These are phyloP conservation scores for Coemansia sp. DNA, from an alignment of 192 early-diverging fungal genomes.

Conservation along the genomic window DNA sequence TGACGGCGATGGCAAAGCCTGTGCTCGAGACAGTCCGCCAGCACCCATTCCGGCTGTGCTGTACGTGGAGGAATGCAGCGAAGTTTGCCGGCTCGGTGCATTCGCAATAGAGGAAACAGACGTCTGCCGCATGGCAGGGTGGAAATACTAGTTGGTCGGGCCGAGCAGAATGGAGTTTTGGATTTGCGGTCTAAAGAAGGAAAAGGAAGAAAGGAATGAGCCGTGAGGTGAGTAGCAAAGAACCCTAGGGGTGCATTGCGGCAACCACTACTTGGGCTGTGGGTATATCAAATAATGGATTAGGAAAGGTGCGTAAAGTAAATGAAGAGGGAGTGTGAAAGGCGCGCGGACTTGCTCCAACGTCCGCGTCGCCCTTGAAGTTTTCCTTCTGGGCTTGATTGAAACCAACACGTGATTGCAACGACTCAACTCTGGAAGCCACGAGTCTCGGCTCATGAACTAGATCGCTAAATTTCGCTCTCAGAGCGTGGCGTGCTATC, in stretches of 20 bases:
- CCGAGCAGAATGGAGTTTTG: background rate
- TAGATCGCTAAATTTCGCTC: background rate
- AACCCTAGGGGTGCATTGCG: conserved; percentile 5
- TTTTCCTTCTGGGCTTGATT: too few relatives aligned
- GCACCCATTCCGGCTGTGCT: conserved; percentile 17
- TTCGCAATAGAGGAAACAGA: conserved; percentile 4
- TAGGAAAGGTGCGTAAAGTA: background rate
- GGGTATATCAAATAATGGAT: background rate
- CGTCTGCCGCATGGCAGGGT: conserved; percentile 7
- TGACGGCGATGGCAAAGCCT: conserved; percentile 25
- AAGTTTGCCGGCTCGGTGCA: conserved; percentile 21
- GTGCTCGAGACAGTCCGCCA: conserved; percentile 13
- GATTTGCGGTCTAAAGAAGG: background rate
- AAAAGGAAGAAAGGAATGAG: background rate
- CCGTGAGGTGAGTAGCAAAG: background rate
- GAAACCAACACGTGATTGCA: background rate
- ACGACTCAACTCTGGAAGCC: background rate
- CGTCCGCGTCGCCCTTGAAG: background rate
- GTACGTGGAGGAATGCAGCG: conserved; percentile 47
- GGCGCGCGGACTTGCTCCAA: background rate
- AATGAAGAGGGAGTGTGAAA: background rate
- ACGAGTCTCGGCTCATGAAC: background rate
- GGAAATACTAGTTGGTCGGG: background rate
- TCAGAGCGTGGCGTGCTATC: background rate
- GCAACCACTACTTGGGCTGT: background rate